A percentile compares a stretch with the other conserved stretches of the same genome.
Evolutionary conservation across 176 grass and related monocot species (phyloP).

Genomic region (Ananas comosus): DNA sequence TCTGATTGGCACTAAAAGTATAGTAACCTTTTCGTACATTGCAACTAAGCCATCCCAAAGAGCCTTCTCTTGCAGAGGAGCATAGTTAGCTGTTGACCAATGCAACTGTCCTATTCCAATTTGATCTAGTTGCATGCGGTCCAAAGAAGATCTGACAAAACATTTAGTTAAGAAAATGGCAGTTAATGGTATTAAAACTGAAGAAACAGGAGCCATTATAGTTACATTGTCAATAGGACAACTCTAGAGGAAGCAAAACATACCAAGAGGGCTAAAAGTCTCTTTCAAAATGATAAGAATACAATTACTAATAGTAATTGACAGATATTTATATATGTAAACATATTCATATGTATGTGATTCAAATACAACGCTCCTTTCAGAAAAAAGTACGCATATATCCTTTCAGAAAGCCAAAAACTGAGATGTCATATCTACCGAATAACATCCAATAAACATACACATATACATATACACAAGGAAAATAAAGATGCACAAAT

Average conservation of each 20-base stretch:
- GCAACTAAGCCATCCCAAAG: constrained; percentile 84
- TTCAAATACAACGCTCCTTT: too few species aligned
- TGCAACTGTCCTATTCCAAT: constrained; percentile 86
- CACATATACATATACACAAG: background rate
- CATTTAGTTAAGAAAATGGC: constrained; percentile 3
- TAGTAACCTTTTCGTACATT: constrained; percentile 88
- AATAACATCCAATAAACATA: background rate
- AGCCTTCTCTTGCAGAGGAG: constrained; percentile 71
- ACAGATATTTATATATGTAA: too few species aligned
- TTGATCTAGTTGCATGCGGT: constrained; percentile 65
- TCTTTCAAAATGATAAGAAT: too few species aligned
- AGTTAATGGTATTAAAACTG: background rate
- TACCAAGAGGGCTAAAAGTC: background rate
- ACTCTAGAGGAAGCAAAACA: background rate
- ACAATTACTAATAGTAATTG: too few species aligned
- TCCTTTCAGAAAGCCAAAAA: background rate
- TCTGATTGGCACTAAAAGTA: constrained; percentile 1
- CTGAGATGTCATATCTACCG: background rate
- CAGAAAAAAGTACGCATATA: too few species aligned
- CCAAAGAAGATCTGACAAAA: constrained; percentile 61
- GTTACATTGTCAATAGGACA: too few species aligned
- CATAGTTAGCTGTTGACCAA: constrained; percentile 98
- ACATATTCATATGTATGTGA: too few species aligned
- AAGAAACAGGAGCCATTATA: background rate
- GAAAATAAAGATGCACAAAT: background rate